Evolutionary conservation across 306 rosid genomes (phyloP), one percentile per base, ranked within the genome.

Genomic region (Acacia confusa): DNA sequence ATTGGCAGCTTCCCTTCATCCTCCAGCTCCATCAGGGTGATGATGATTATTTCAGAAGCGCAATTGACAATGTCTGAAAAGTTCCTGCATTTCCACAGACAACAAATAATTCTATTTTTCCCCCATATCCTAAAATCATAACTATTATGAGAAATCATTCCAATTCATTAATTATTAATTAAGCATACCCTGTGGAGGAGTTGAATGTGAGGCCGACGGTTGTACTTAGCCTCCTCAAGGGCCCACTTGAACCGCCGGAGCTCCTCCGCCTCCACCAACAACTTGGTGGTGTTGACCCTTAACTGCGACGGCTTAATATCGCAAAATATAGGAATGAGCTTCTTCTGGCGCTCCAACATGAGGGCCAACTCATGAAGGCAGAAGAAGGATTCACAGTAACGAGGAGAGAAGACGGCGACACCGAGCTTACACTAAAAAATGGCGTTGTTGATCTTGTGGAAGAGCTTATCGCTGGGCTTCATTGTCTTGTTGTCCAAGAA

Each of bases 391-490:
- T 87, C 86, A 44, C 94, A 90, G 43, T 92, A 90, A 0, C 82
- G 77, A 6, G 93, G 97, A 1, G 97, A 92, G 41, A 92, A 86
- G 30, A 92, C 75, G 5, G 90, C 89, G 0, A 90, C 86, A 0
- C 92, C 97, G 2, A 92, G n/a, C 79, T 89, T 90, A 34, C 94
- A 89, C 0, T 79, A 76, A 48, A 43, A 2, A 13, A 92, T 87
- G 11, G 91, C 93, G 0, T 80, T 36, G 3, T 92, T 88, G 3
- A 92, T 89, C 65, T 92, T 86, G 25, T 89, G 92, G 17, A 90
- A 92, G 50, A 92, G 76, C 57, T 88, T 92, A 75, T 92, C 97
- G 2, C 97, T 93, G 0, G 97, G 92, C 71, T 84, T 90, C 97
- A 92, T 80, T 0, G 80, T 90, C 84, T 78, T 92, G 89, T 76